A percentile compares a stretch with the other conserved stretches of the same genome.
Conservation (phyloP, 441 rosid genomes). For the Sinapis alba region DNA sequence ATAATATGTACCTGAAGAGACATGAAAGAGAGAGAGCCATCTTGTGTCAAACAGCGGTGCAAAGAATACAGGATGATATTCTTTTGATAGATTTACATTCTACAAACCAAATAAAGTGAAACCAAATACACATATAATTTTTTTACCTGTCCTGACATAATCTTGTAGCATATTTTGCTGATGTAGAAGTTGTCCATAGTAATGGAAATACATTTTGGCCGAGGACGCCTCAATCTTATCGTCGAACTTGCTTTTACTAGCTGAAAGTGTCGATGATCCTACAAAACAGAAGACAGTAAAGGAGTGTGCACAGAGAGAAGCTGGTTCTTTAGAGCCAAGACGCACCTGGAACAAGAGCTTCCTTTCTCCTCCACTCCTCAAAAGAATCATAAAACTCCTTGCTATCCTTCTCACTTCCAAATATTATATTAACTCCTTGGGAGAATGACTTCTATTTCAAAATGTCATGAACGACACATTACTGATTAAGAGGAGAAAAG, state of each 20-base stretch:
- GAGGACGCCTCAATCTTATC: conserved; percentile 83
- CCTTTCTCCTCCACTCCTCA: conserved; percentile 84
- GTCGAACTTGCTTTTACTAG: conserved; percentile 75
- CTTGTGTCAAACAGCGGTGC: neutral
- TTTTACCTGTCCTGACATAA: conserved; percentile 91
- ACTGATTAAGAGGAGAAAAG: neutral
- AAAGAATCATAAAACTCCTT: conserved; percentile 70
- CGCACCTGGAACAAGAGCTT: conserved; percentile 61
- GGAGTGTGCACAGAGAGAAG: conserved; percentile 24
- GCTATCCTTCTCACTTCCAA: conserved; percentile 78
- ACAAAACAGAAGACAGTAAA: conserved; percentile 34
- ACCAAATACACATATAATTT: conserved; percentile 12
- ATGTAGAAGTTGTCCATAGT: conserved; percentile 88
- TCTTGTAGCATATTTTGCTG: conserved; percentile 97
- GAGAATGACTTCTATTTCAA: conserved; percentile 65
- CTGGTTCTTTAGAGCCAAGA: conserved; percentile 6
- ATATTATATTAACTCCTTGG: conserved; percentile 58
- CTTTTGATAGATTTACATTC: neutral
- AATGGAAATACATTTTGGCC: conserved; percentile 95
- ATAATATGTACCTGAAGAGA: conserved; percentile 77
- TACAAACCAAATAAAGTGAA: neutral
- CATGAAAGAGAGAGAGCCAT: conserved; percentile 14
- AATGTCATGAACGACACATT: neutral
- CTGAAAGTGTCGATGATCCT: conserved; percentile 46
- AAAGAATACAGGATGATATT: neutral